These are phyloP conservation scores for Crucihimalaya himalaica DNA, from an alignment of 345 rosid species.

Conservation along the genomic window DNA sequence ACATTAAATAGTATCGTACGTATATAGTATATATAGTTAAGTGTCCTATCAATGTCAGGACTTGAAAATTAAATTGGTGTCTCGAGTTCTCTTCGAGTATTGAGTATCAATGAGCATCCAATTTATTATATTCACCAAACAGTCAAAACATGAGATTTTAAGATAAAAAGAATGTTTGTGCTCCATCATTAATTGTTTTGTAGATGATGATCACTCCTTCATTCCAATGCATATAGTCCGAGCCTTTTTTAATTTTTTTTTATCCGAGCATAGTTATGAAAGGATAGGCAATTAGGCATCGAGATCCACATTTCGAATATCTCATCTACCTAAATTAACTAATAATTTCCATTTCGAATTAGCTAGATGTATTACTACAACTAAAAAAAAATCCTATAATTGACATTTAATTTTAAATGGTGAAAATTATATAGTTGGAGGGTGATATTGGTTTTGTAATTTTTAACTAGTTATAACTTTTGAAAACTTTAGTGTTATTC, in stretches of 20 bases:
- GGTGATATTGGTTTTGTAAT: too few species aligned
- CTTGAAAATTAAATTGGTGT: background rate
- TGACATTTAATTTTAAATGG: background rate
- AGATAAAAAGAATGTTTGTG: conserved; percentile 15
- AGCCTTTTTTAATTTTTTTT: background rate
- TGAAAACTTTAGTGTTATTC: too few species aligned
- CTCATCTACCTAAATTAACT: background rate
- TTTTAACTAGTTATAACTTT: too few species aligned
- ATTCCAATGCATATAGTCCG: background rate
- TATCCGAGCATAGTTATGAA: background rate
- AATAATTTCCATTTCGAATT: too few species aligned
- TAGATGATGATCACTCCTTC: background rate
- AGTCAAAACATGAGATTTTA: background rate
- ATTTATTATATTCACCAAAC: conserved; percentile 3
- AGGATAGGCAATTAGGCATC: background rate
- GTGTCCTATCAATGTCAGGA: background rate
- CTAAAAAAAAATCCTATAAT: too few species aligned
- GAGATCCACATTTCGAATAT: background rate
- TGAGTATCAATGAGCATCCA: conserved; percentile 11
- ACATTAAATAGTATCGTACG: background rate
- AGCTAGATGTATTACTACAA: too few species aligned
- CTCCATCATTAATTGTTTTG: background rate
- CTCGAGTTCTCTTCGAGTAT: background rate
- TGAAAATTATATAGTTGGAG: background rate
- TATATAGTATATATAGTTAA: too few species aligned